A percentile compares a stretch with the other conserved stretches of the same genome.
phyloP scores from a whole-genome alignment of 2,329 filamentous ascomycete genomes.

The Pseudogymnoascus sp. region DNA sequence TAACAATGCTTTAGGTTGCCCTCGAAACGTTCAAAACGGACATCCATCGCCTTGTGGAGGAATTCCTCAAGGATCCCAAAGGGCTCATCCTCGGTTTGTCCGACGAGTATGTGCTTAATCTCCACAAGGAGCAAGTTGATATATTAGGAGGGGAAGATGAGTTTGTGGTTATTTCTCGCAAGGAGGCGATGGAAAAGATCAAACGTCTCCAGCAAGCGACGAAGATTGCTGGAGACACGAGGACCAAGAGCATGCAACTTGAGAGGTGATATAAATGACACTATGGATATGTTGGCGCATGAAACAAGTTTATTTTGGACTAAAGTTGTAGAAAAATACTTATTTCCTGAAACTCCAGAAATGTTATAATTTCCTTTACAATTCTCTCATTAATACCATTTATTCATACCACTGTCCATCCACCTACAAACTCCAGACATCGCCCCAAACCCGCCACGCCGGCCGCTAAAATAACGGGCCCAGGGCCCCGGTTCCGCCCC shows the following conservation, averaged over 20 bases:
- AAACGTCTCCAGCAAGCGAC: constrained; percentile 13
- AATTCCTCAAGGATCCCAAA: constrained; percentile 20
- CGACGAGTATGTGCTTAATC: constrained; percentile 18
- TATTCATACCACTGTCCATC: too few species aligned
- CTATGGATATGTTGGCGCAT: neutral
- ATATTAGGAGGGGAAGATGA: constrained; percentile 24
- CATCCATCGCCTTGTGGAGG: neutral
- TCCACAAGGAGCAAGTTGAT: constrained; percentile 19
- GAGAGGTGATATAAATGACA: neutral
- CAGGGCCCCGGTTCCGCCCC: neutral
- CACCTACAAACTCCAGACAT: too few species aligned
- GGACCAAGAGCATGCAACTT: neutral
- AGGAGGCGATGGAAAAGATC: constrained; percentile 13
- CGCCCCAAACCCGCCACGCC: neutral
- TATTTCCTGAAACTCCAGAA: too few species aligned
- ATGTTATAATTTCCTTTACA: too few species aligned
- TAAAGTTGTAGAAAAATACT: too few species aligned
- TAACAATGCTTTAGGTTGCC: constrained; percentile 20
- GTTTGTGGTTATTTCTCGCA: constrained; percentile 10
- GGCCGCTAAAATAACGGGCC: neutral
- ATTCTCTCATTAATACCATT: too few species aligned
- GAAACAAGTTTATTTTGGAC: neutral
- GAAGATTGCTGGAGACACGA: constrained; percentile 12
- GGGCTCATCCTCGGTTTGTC: constrained; percentile 23
- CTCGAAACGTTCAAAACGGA: constrained; percentile 12